Base-by-base conservation (phyloP, 108 stramenopile genomes). In the Pelagomonas calceolata region DNA sequence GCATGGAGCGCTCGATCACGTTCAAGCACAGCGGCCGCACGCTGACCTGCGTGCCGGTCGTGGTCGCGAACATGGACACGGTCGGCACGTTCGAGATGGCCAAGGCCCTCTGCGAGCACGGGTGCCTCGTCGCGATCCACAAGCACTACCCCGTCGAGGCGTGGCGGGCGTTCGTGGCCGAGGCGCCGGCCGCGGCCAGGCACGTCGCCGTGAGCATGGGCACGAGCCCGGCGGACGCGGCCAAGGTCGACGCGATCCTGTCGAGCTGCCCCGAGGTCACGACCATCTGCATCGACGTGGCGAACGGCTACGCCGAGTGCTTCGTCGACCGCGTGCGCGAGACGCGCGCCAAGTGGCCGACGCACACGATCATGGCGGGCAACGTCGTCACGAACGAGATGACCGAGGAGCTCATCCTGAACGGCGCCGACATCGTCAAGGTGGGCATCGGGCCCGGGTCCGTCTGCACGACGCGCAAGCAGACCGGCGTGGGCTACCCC, bases 331-430 rank as follows among this genome's bases (percentile, higher is more conserved):
- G 37, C 64, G 79, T 83, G 26, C 66, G 72, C 10, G 64, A 16
- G 37, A 33, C 39, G 21, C 71, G 79, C 14, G 73, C 34, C 45
- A 31, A 31, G 9, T 60, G 37, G 43, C 82, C 82, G n/a, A 44
- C 39, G 21, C 72, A 79, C 44, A 79, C 74, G 16, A 75, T 84
- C 51, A 79, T 84, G 65, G 82, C 82, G 4, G 82, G 82, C 21
- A 84, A 84, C 69, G 82, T 84, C 0, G 80, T 80, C 32, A 84
- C 82, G n/a, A 70, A 78, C 63, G 82, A 84, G 75, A 84, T 80
- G 82, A 70, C 71, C 15, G 72, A 73, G 68, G 79, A 83, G 78
- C 78, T 84, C 32, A 72, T 80, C 73, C 67, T 84, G 34, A 70
- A 39, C 43, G 82, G 82, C 32, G 82, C 82, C 39, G 82, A 84